Evolutionary conservation across 1,139 yeast species (phyloP).

Genomic region (Lodderomyces margitis): DNA sequence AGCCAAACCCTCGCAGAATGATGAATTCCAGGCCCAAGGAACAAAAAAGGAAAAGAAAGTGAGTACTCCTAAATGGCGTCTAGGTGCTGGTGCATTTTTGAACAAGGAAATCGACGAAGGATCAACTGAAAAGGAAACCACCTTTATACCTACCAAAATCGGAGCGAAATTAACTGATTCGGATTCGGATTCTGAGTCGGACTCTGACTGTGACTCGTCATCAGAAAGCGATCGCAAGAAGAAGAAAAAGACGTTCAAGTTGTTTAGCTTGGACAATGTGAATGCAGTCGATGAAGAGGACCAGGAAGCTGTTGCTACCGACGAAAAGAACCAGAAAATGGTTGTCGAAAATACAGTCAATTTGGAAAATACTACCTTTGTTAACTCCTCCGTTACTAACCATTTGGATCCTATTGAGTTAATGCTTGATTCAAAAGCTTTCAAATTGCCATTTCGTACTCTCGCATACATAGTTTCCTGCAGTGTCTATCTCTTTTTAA

Average conservation of each 20-base stretch:
- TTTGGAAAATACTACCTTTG: neutral
- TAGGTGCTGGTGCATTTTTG: conserved; percentile 17
- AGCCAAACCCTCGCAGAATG: neutral
- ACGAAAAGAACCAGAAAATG: conserved; percentile 7
- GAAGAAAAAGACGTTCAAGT: conserved; percentile 1
- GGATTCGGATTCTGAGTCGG: neutral
- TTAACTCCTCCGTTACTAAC: neutral
- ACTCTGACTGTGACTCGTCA: conserved; percentile 5
- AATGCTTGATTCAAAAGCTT: neutral
- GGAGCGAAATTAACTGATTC: neutral
- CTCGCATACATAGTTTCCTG: neutral
- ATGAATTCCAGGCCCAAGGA: conserved; percentile 9
- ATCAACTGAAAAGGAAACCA: conserved; percentile 3
- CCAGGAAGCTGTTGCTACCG: conserved; percentile 3
- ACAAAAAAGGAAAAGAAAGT: conserved; percentile 2
- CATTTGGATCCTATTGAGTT: neutral
- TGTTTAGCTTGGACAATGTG: conserved; percentile 6
- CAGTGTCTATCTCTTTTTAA: neutral
- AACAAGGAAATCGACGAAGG: conserved; percentile 14
- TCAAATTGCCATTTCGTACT: neutral
- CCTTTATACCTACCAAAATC: neutral
- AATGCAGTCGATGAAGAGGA: conserved; percentile 4
- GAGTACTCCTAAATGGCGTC: conserved; percentile 12
- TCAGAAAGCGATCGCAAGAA: conserved; percentile 1
- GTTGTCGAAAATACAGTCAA: neutral